Conservation (phyloP, 257 asterid species). For the Salvia rosmarinus region DNA sequence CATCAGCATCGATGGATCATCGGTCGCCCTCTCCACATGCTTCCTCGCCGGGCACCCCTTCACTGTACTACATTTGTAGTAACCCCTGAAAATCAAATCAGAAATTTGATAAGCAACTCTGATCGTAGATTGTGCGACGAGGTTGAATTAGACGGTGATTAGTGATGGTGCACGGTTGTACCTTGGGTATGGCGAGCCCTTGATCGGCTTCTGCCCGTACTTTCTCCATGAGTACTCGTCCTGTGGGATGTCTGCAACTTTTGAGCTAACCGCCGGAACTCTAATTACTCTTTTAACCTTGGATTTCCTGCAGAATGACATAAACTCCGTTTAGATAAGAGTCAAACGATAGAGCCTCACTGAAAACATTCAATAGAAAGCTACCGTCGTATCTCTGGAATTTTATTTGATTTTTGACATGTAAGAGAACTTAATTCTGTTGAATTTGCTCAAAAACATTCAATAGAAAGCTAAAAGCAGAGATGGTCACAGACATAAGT, state of each 20-base stretch:
- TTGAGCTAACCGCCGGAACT: conserved; percentile 76
- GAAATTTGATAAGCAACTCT: neutral
- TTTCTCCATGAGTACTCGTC: conserved; percentile 85
- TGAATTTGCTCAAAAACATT: neutral
- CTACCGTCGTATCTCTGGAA: neutral
- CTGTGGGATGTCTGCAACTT: conserved; percentile 66
- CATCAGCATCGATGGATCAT: conserved; percentile 74
- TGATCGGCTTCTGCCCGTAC: conserved; percentile 85
- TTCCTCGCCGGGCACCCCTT: conserved; percentile 87
- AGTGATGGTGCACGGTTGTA: conserved; percentile 42
- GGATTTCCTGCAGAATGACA: conserved; percentile 52
- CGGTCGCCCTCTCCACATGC: conserved; percentile 84
- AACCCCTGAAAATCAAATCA: conserved; percentile 55
- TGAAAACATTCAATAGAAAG: neutral
- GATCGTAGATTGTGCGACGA: neutral
- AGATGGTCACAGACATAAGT: neutral
- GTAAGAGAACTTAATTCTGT: neutral
- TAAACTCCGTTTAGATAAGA: neutral
- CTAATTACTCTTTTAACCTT: conserved; percentile 53
- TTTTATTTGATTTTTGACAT: conserved; percentile 10
- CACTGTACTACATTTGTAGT: conserved; percentile 73
- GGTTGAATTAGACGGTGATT: neutral
- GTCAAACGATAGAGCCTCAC: neutral
- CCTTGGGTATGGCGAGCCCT: conserved; percentile 90
- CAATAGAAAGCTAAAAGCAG: neutral